Percentiles rank a stretch among this genome's conserved stretches.
Conservation (phyloP, 148 eudicot genomes). For the Chenopodium album region DNA sequence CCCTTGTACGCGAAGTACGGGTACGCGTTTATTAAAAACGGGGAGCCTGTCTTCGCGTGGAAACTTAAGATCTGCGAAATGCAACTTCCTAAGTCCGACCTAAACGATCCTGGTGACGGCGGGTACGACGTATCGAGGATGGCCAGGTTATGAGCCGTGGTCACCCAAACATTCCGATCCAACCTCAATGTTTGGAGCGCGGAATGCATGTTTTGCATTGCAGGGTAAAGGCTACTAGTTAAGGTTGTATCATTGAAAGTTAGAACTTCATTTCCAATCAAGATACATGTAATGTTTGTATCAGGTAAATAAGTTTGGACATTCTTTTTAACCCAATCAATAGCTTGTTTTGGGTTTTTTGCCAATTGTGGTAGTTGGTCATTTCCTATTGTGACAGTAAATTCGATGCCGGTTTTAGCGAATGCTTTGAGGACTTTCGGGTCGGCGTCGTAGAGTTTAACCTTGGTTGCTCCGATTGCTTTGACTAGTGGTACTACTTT, state of each 20-base stretch:
- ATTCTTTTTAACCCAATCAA: slow-evolving; percentile 64
- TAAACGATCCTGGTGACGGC: slow-evolving; percentile 66
- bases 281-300: slow-evolving; percentile 64
- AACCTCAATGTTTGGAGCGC: slow-evolving; percentile 47
- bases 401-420: slow-evolving; percentile 68
- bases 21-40: slow-evolving; percentile 80
- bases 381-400: slow-evolving; percentile 62
- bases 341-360: slow-evolving; percentile 48
- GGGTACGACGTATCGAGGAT: slow-evolving; percentile 72
- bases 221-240: slow-evolving; percentile 50
- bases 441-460: slow-evolving; percentile 90
- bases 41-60: slow-evolving; percentile 58
- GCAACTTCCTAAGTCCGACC: slow-evolving; percentile 42
- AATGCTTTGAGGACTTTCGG: slow-evolving; percentile 74
- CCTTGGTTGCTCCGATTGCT: slow-evolving; percentile 56
- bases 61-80: slow-evolving; percentile 61
- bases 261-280: slow-evolving; percentile 78
- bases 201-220: slow-evolving; percentile 63
- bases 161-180: slow-evolving; percentile 52
- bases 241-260: slow-evolving; percentile 60
- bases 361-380: slow-evolving; percentile 46
- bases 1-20: slow-evolving; percentile 85
- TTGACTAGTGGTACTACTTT: slow-evolving; percentile 64
- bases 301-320: slow-evolving; percentile 61
- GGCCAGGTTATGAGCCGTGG: slow-evolving; percentile 71